Base-by-base conservation (phyloP, 768 basidiomycete genomes). In the Tricholoma saponaceum region DNA sequence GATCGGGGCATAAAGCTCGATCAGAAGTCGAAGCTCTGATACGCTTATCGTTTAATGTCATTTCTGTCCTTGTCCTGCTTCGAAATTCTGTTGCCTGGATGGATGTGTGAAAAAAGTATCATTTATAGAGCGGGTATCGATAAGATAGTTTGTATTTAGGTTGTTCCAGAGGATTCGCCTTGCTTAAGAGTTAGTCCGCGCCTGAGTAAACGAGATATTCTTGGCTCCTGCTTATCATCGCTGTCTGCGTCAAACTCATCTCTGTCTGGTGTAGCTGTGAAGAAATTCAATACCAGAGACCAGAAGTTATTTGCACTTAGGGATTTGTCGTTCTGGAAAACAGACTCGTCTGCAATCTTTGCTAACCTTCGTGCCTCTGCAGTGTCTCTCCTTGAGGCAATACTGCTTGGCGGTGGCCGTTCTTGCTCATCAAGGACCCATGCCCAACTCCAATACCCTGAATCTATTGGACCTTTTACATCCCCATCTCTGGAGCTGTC, bases 301-400 rank as follows among this genome's bases (percentile, higher is more conserved):
- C 91, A 92, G 30, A 94, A 74, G 63, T 80, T 84, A 65, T 93
- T 92, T 41, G 75, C 85, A 62, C 81, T 89, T 62, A 88, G 68
- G 9, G 76, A 64, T 53, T 72, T 75, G 57, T 86, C 84, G 5
- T 81, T 81, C 64, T 83, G 83, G 16, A 85, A 62, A 43, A 85
- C 74, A 14, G 81, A 77, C 68, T 82, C 78, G 66, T 92, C 91
- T 5, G 91, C 92, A 33, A 91, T 79, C 52, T 79, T 81, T 23
- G 89, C 90, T 39, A 94, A 74, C 64, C 80, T 75, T 23, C 85
- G 76, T 9, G 91, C 92, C 72, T 94, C 91, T 37, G 78, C 76
- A 5, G 92, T 95, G 65, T 98, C 95, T 54, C 94, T 74, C 56
- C 95, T 76, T n/a, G 90, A 86, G 30, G 91, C 90, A 62, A 98